Conservation (phyloP, 1,284 basidiomycete species). For the Ganoderma resinaceum region DNA sequence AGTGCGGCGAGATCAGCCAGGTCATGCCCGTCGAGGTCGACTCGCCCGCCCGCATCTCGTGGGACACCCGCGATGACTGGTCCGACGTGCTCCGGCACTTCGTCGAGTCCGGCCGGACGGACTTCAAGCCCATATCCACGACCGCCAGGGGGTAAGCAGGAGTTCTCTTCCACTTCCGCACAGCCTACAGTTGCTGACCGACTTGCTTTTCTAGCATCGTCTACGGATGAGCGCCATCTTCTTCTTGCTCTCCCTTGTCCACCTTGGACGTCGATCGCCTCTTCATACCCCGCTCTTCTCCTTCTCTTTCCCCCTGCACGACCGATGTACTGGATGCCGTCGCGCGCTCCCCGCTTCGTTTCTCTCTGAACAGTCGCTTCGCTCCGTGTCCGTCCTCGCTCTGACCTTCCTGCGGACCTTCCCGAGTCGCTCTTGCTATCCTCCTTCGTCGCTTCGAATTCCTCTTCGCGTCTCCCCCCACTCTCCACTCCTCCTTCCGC, state of each 20-base stretch:
- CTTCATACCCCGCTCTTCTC: background rate
- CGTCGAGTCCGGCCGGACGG: slow-evolving; percentile 72
- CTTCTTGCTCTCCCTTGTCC: background rate
- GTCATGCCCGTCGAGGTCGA: slow-evolving; percentile 87
- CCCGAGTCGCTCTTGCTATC: slow-evolving; percentile 3
- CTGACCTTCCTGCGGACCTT: background rate
- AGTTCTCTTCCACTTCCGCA: slow-evolving; percentile 16
- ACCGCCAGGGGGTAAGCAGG: slow-evolving; percentile 70
- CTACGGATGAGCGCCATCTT: slow-evolving; percentile 42
- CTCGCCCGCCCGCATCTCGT: slow-evolving; percentile 71
- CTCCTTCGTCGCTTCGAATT: slow-evolving; percentile 3
- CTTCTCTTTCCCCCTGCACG: slow-evolving; percentile 7
- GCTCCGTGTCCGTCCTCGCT: background rate
- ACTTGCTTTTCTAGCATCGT: slow-evolving; percentile 40
- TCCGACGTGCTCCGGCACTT: slow-evolving; percentile 68
- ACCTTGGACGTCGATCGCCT: slow-evolving; percentile 21
- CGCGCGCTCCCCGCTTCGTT: slow-evolving; percentile 15
- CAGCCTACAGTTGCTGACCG: slow-evolving; percentile 11
- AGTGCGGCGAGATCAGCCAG: slow-evolving; percentile 75
- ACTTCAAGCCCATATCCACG: slow-evolving; percentile 81
- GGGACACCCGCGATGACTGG: slow-evolving; percentile 80
- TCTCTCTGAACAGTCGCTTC: background rate
- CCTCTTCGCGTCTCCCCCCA: background rate
- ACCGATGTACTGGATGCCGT: slow-evolving; percentile 19
- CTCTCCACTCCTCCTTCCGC: no score